Conservation (phyloP, 2,329 filamentous ascomycete genomes). For the Trichoderma oligosporum region DNA sequence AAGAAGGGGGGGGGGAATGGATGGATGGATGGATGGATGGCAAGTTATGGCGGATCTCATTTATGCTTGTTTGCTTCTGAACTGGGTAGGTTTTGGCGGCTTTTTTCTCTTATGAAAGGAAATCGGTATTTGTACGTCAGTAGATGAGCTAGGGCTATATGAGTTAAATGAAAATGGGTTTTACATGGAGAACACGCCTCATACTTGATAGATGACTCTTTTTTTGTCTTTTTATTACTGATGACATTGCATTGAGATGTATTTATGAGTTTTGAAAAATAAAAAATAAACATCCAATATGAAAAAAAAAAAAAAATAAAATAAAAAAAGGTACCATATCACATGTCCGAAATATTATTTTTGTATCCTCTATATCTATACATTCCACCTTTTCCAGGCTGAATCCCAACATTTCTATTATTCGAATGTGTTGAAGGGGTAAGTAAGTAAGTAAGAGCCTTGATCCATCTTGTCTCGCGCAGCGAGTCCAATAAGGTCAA, state of each 20-base stretch:
- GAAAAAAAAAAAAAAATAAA: too few relatives aligned
- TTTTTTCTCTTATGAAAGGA: not conserved
- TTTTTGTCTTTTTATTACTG: not conserved
- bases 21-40: too few relatives aligned
- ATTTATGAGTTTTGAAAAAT: not conserved
- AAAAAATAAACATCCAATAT: not conserved
- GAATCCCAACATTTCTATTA: not conserved
- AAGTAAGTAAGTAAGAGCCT: not conserved
- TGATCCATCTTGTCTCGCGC: not conserved
- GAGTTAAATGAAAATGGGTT: slow-evolving; percentile 8
- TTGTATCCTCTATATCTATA: slow-evolving; percentile 3
- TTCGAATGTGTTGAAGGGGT: not conserved
- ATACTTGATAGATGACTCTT: too few relatives aligned
- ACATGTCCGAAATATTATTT: not conserved
- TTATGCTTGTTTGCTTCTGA: not conserved
- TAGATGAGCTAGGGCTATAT: not conserved
- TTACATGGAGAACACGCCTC: not conserved
- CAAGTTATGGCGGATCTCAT: not conserved
- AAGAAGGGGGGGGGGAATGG: too few relatives aligned
- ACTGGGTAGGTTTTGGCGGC: not conserved
- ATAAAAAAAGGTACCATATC: not conserved
- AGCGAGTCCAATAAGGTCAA: not conserved
- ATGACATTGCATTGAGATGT: not conserved
- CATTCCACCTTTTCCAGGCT: not conserved
- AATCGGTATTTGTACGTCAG: not conserved